Base-by-base conservation (phyloP, 495 filamentous ascomycete species). In the Podospora australis region DNA sequence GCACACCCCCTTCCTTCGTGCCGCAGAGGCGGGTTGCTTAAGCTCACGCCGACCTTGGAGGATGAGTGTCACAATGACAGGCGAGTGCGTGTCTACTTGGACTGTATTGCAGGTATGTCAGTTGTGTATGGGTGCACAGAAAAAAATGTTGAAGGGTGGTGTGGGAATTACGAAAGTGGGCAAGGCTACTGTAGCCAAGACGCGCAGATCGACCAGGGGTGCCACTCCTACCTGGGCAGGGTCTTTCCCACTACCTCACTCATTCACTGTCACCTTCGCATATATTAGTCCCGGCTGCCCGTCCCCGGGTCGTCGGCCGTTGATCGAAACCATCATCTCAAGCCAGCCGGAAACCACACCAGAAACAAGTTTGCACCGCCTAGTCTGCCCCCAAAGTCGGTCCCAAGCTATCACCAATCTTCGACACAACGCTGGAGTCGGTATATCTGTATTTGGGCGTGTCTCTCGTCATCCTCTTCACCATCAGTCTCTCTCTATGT, bases 401-500 rank as follows among this genome's bases (percentile, higher is more conserved):
- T 39, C 52, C 41, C 35, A 39, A 19, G 42, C 42, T 32, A 38
- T 17, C 40, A 34, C 41, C 7, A n/a, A 39, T 41, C 44, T 53
- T 43, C 46, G 9, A 21, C 36, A 19, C 16, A 17, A 11, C 40
- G 24, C 22, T 14, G 35, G 25, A 17, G 17, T 19, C 30, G 28
- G 30, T 50, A 55, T 57, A 53, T 57, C 46, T 52, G 32, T 8
- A 34, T 26, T 29, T 42, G 14, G 29, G 43, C 50, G 42, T 19
- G 45, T 8, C 29, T 35, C 48, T 36, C 29, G 26, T 41, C 48
- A 45, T 21, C 45, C 25, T 22, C 25, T 34, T 34, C 46, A 39
- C 30, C 14, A 22, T 35, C 16, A 26, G 43, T 49, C 46, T 8
- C 26, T n/a, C 29, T 42, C 48, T 32, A 68, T 68, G 64, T 63